Percentiles rank a stretch among this genome's conserved stretches.
These are phyloP conservation scores for Edaphochlamys debaryana DNA, from an alignment of 139 green algal genomes.

Conservation along the genomic window DNA sequence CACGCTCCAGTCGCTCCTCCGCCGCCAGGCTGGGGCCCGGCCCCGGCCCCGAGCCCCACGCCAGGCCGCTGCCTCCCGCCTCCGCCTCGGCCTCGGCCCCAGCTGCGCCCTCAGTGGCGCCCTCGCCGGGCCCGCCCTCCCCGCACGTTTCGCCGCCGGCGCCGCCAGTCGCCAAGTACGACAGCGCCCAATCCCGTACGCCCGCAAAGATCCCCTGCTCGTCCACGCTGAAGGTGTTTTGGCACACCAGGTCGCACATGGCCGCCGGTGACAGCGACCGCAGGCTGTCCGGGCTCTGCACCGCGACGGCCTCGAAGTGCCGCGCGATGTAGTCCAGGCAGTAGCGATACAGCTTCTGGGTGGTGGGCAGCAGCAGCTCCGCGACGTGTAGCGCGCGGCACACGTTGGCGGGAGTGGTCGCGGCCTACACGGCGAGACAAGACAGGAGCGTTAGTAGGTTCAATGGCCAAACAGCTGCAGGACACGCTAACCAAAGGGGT, in stretches of 20 bases:
- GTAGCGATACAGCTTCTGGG: conserved; percentile 51
- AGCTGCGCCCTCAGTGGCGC: too few relatives aligned
- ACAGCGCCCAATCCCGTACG: not conserved
- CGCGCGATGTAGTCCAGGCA: conserved; percentile 55
- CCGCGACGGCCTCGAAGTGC: conserved; percentile 46
- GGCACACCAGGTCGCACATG: conserved; percentile 43
- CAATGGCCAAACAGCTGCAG: too few relatives aligned
- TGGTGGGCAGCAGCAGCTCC: conserved; percentile 61
- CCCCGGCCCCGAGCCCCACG: too few relatives aligned
- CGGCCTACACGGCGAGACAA: too few relatives aligned
- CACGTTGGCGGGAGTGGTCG: conserved; percentile 24
- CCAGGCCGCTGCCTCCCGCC: too few relatives aligned
- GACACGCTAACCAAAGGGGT: too few relatives aligned
- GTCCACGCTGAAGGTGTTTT: conserved; percentile 40
- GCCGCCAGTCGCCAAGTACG: too few relatives aligned
- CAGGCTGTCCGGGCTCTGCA: not conserved
- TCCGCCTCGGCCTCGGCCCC: too few relatives aligned
- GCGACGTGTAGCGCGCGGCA: conserved; percentile 33
- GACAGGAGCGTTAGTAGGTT: too few relatives aligned
- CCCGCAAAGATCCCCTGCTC: conserved; percentile 50
- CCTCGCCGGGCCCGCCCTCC: too few relatives aligned
- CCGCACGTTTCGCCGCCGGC: too few relatives aligned
- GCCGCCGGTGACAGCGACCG: conserved; percentile 1
- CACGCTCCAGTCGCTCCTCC: not conserved
- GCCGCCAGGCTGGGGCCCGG: too few relatives aligned